These are phyloP conservation scores for Pseudopediastrum boryanum DNA, from an alignment of 139 green algal genomes.

Conservation along the genomic window DNA sequence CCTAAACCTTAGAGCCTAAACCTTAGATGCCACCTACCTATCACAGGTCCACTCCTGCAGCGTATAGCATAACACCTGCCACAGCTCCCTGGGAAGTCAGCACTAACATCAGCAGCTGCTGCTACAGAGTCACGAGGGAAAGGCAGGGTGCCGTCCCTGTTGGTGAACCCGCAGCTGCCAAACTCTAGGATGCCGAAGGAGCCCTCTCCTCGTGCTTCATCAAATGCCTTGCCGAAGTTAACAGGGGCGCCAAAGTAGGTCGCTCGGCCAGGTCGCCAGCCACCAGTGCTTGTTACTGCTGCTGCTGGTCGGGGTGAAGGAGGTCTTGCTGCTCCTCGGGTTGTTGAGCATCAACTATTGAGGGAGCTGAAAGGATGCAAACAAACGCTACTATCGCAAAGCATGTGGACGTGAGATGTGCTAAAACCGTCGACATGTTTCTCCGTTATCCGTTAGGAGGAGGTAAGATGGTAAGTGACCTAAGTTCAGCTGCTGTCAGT, in stretches of 20 bases:
- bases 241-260: constrained; percentile 26
- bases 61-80: constrained; percentile 37
- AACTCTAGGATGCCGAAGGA: constrained; percentile 23
- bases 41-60: constrained; percentile 29
- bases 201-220: constrained; percentile 8
- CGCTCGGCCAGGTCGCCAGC: constrained; percentile 13
- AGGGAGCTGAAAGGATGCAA: no score
- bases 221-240: constrained; percentile 4
- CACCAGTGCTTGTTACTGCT: no score
- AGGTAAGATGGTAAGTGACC: no score
- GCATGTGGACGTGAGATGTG: no score
- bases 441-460: no score
- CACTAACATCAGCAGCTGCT: constrained; percentile 18
- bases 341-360: no score
- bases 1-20: no score
- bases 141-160: constrained; percentile 22
- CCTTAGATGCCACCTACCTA: constrained; percentile 13
- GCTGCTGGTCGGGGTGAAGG: no score
- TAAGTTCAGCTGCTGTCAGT: no score
- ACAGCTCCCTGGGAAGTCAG: constrained; percentile 43
- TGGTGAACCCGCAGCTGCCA: constrained; percentile 35
- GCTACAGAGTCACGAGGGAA: constrained; percentile 18
- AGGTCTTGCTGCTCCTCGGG: no score
- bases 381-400: no score
- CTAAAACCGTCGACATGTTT: no score